Evolutionary conservation across 768 basidiomycete species (phyloP), one percentile per base, ranked within the genome.

Genomic region (Mrakia blollopis): DNA sequence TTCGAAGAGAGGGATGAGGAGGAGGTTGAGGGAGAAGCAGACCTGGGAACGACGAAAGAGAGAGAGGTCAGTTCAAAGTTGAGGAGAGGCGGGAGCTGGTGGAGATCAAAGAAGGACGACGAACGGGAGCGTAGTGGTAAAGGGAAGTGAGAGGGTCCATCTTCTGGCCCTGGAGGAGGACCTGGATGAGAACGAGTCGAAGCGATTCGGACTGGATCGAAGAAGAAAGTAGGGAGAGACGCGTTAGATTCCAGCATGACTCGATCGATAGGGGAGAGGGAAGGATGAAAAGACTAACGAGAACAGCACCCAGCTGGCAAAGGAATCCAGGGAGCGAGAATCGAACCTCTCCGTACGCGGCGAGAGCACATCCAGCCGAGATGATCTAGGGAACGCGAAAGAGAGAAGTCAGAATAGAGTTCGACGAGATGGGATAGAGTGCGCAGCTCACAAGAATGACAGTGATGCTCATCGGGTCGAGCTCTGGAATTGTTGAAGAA

Each of bases 111-210:
- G 52, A n/a, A n/a, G 35, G 44, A 28, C 10, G 18, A 74, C 74
- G 16, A 70, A 98, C 86, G 63, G 86, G 84, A 0, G 75, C 78
- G 69, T 74, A 72, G 85, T 95, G 97, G 85, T 98, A 92, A 68
- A 98, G 84, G 7, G 94, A 96, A n/a, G 93, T 92, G 8, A 98
- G 88, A 0, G 96, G 96, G 81, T 97, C 94, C 95, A 99, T 97
- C 85, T 97, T 97, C 81, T 97, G 85, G 54, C 94, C 94, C 81
- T 97, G 93, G 0, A 99, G 86, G 47, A 99, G 89, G 71, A 95
- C 4, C 83, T 99, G 92, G 78, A 99, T 98, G 89, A 97, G 93
- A 28, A 99, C 94, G 23, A 99, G 88, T 50, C 96, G 91, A 6
- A 54, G 28, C 21, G 61, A 50, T 67, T 78, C 77, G n/a, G 50